phyloP scores from a whole-genome alignment of 495 filamentous ascomycete genomes.

The Margaritispora aquatica region DNA sequence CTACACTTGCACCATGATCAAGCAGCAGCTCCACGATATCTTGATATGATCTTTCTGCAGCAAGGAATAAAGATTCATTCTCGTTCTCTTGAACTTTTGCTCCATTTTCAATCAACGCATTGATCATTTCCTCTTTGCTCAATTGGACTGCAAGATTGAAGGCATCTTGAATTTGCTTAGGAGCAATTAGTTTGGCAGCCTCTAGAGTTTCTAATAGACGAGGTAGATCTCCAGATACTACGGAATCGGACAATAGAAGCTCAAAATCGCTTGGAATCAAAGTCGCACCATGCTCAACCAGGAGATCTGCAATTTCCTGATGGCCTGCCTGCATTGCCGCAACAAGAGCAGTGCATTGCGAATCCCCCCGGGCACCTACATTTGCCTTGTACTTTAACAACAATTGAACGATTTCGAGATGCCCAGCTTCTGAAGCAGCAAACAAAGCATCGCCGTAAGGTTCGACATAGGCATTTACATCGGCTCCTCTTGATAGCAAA shows the following conservation, averaged over 20 bases:
- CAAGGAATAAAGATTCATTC: slow-evolving; percentile 16
- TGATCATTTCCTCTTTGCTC: background rate
- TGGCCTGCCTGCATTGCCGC: background rate
- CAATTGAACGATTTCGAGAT: background rate
- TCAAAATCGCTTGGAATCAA: background rate
- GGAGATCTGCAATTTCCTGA: slow-evolving; percentile 1
- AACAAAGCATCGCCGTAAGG: background rate
- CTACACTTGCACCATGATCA: slow-evolving; percentile 18
- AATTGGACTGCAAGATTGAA: background rate
- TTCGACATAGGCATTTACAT: slow-evolving; percentile 1
- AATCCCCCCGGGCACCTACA: background rate
- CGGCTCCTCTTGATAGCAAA: slow-evolving; percentile 12
- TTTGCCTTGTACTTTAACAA: background rate
- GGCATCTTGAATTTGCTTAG: background rate
- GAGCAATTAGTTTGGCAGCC: background rate
- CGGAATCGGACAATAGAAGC: background rate
- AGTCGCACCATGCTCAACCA: slow-evolving; percentile 6
- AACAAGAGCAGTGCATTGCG: background rate
- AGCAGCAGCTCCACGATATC: slow-evolving; percentile 18
- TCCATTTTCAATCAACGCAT: background rate
- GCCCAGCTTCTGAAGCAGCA: background rate
- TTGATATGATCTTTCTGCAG: slow-evolving; percentile 17
- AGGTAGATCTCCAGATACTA: background rate
- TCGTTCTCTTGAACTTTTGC: background rate
- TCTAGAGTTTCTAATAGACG: background rate